Percentiles rank a stretch among this genome's conserved stretches.
phyloP scores from a whole-genome alignment of 2,329 filamentous ascomycete species.

The Dryadomyces sulphureus region DNA sequence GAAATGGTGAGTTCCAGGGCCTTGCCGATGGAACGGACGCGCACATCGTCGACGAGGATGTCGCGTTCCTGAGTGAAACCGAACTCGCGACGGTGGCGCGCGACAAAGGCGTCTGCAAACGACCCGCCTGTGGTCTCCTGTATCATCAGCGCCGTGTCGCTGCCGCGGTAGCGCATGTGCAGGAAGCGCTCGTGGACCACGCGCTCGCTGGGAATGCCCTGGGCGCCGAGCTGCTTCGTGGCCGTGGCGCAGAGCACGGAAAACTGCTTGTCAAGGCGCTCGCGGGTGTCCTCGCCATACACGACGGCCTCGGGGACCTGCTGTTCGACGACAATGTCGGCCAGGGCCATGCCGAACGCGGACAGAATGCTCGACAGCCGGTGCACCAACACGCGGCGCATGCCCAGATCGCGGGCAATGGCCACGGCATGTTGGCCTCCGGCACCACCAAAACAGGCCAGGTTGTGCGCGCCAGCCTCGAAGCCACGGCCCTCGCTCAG shows the following conservation, averaged over 20 bases:
- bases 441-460: conserved; percentile 84
- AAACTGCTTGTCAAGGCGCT: conserved; percentile 56
- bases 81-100: conserved; percentile 57
- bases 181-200: conserved; percentile 83
- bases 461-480: conserved; percentile 70
- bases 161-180: conserved; percentile 83
- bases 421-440: conserved; percentile 83
- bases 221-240: conserved; percentile 37
- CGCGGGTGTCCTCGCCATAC: conserved; percentile 29
- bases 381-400: conserved; percentile 72
- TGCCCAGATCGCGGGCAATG: conserved; percentile 71
- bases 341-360: conserved; percentile 82
- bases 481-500: conserved; percentile 86
- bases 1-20: not conserved
- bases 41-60: conserved; percentile 58
- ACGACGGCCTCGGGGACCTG: conserved; percentile 48
- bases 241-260: not conserved
- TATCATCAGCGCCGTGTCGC: conserved; percentile 76
- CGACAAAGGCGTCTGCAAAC: conserved; percentile 51
- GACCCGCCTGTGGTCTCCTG: conserved; percentile 35
- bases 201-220: conserved; percentile 47
- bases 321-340: conserved; percentile 67
- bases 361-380: conserved; percentile 77
- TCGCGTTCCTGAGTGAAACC: conserved; percentile 55
- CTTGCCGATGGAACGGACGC: conserved; percentile 46